Percentiles rank a stretch among this genome's conserved stretches.
Evolutionary conservation across 2,329 filamentous ascomycete species (phyloP).

Genomic region (Metarhizium guizhouense): DNA sequence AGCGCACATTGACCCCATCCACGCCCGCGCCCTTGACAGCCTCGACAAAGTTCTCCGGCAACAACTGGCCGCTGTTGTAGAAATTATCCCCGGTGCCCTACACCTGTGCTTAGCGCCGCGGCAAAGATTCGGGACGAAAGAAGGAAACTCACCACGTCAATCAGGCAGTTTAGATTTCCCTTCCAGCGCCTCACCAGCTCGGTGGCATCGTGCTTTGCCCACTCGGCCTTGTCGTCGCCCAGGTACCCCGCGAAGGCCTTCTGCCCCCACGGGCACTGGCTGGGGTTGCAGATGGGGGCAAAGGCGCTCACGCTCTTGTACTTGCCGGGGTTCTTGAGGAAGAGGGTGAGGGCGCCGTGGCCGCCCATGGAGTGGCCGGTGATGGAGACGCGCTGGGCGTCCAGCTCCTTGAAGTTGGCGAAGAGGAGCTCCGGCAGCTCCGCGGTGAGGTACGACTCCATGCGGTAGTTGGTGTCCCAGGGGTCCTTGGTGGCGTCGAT

Average conservation of each 20-base stretch:
- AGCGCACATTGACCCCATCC: slow-evolving; percentile 65
- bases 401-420: slow-evolving; percentile 59
- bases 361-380: slow-evolving; percentile 97
- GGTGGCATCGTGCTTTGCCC: slow-evolving; percentile 86
- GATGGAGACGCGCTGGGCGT: slow-evolving; percentile 65
- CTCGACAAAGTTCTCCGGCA: slow-evolving; percentile 85
- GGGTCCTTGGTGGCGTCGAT: slow-evolving; percentile 72
- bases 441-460: slow-evolving; percentile 86
- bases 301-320: slow-evolving; percentile 88
- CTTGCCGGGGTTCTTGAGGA: slow-evolving; percentile 80
- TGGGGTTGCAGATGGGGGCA: slow-evolving; percentile 82
- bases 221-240: slow-evolving; percentile 64
- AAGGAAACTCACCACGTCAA: slow-evolving; percentile 65
- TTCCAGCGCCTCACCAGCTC: slow-evolving; percentile 76
- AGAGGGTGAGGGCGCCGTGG: slow-evolving; percentile 87
- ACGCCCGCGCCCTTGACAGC: slow-evolving; percentile 71
- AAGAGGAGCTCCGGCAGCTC: slow-evolving; percentile 81
- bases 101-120: background rate
- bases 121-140: background rate
- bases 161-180: slow-evolving; percentile 62
- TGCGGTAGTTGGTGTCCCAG: slow-evolving; percentile 73
- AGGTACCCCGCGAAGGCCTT: slow-evolving; percentile 94
- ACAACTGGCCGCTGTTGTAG: slow-evolving; percentile 85
- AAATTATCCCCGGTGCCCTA: slow-evolving; percentile 91
- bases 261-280: slow-evolving; percentile 82